Percentiles rank a stretch among this genome's conserved stretches.
These are phyloP conservation scores for Globisporangium nagaii DNA, from an alignment of 352 stramenopile genomes.

Conservation along the genomic window DNA sequence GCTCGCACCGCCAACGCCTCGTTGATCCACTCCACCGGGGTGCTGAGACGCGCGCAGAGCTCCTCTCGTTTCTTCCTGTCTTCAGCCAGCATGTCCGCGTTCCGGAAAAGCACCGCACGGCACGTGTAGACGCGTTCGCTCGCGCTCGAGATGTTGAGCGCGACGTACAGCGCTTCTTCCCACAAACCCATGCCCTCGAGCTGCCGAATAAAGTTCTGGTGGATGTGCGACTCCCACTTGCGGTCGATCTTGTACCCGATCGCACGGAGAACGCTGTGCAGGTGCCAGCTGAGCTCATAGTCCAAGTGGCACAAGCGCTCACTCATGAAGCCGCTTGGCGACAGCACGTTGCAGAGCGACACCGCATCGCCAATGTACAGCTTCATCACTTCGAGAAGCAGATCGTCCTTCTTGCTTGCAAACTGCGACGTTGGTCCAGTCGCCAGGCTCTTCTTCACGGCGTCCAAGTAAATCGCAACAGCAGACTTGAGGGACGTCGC, in stretches of 20 bases:
- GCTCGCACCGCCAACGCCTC: conserved; percentile 59
- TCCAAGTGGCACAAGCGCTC: conserved; percentile 35
- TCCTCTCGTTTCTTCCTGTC: conserved; percentile 34
- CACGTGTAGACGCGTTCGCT: conserved; percentile 52
- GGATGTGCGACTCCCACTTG: conserved; percentile 73
- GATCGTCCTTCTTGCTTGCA: conserved; percentile 37
- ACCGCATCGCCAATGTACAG: conserved; percentile 47
- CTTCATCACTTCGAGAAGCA: conserved; percentile 70
- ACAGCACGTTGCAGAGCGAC: conserved; percentile 55
- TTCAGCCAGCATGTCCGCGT: conserved; percentile 46
- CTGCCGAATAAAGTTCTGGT: conserved; percentile 79
- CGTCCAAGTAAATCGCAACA: conserved; percentile 31
- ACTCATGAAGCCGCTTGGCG: conserved; percentile 45
- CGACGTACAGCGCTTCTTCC: conserved; percentile 74
- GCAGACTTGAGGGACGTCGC: conserved; percentile 40
- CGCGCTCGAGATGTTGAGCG: conserved; percentile 62
- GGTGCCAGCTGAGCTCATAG: conserved; percentile 77
- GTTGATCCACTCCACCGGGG: conserved; percentile 65
- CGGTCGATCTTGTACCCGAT: conserved; percentile 71
- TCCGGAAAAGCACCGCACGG: conserved; percentile 57
- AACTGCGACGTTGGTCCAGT: conserved; percentile 28
- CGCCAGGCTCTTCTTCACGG: conserved; percentile 36
- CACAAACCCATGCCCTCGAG: conserved; percentile 59
- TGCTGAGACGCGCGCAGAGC: conserved; percentile 36
- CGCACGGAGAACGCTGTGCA: conserved; percentile 64